Percentiles rank a stretch among this genome's conserved stretches.
phyloP scores from a whole-genome alignment of 2,329 filamentous ascomycete species.

The Bipolaris gigantea region DNA sequence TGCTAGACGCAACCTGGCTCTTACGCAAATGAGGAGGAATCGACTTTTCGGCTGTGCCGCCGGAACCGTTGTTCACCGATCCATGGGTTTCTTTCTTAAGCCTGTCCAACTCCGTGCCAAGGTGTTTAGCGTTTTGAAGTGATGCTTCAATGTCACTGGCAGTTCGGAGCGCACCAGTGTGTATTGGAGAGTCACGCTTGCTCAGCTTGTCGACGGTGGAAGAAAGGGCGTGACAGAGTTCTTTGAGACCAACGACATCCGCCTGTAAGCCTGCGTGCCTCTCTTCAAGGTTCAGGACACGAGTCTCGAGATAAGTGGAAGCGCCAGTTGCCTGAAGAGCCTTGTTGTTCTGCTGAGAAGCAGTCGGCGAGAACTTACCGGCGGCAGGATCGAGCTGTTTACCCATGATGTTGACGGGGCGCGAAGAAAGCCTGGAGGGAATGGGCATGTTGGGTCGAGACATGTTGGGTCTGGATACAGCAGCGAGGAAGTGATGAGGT shows the following conservation, averaged over 20 bases:
- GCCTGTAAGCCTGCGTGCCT: conserved; percentile 16
- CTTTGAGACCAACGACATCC: conserved; percentile 22
- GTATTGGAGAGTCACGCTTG: conserved; percentile 22
- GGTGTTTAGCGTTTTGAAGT: conserved; percentile 14
- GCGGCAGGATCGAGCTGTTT: conserved; percentile 17
- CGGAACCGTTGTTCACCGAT: conserved; percentile 9
- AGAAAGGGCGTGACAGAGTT: conserved; percentile 19
- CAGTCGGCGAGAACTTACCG: conserved; percentile 13
- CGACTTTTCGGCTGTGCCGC: conserved; percentile 12
- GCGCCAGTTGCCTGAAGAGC: conserved; percentile 19
- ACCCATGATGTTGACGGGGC: neutral
- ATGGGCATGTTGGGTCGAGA: conserved; percentile 7
- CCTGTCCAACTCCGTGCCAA: conserved; percentile 22
- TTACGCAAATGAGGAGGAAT: conserved; percentile 24
- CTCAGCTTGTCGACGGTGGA: conserved; percentile 26
- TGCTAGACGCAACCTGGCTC: neutral
- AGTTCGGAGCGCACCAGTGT: conserved; percentile 19
- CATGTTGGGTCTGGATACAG: conserved; percentile 1
- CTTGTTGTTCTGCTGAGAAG: conserved; percentile 5
- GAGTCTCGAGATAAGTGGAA: conserved; percentile 21
- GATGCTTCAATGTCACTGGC: conserved; percentile 9
- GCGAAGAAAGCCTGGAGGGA: neutral
- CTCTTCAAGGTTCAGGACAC: conserved; percentile 22
- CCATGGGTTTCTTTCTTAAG: conserved; percentile 13
- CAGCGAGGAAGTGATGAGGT: neutral